phyloP scores from a whole-genome alignment of 2,329 filamentous ascomycete genomes.

The Xylaria sp. region DNA sequence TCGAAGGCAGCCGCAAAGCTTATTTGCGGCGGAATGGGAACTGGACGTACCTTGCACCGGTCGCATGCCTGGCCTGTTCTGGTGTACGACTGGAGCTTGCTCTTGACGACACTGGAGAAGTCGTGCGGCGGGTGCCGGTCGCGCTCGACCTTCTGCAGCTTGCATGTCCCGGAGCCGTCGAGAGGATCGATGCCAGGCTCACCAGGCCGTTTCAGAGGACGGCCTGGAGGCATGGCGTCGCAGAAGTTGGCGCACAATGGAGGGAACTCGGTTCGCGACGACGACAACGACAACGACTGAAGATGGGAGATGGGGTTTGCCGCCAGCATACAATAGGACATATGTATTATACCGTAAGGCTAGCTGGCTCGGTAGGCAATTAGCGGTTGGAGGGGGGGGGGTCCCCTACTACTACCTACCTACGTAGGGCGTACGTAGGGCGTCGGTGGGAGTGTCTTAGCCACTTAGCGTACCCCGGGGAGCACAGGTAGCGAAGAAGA shows the following conservation, averaged over 20 bases:
- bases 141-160: conserved; percentile 53
- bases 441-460: background rate
- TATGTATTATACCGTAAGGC: conserved; percentile 12
- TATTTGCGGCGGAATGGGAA: background rate
- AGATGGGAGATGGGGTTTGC: conserved; percentile 26
- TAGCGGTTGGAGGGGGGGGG: too few relatives aligned
- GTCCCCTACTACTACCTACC: too few relatives aligned
- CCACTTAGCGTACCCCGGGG: background rate
- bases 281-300: too few relatives aligned
- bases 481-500: background rate
- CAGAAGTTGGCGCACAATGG: conserved; percentile 28
- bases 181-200: conserved; percentile 40
- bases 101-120: conserved; percentile 60
- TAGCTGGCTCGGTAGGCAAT: too few relatives aligned
- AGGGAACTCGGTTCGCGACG: conserved; percentile 24
- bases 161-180: conserved; percentile 47
- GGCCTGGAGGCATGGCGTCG: conserved; percentile 44
- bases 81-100: conserved; percentile 56
- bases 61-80: conserved; percentile 85
- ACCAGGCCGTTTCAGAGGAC: conserved; percentile 48
- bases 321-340: conserved; percentile 5
- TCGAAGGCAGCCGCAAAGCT: too few relatives aligned
- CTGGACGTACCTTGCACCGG: conserved; percentile 72
- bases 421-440: too few relatives aligned
- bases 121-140: conserved; percentile 45